Evolutionary conservation across 441 rosid species (phyloP), one percentile per base, ranked within the genome.

Genomic region (Adansonia madagascariensis): DNA sequence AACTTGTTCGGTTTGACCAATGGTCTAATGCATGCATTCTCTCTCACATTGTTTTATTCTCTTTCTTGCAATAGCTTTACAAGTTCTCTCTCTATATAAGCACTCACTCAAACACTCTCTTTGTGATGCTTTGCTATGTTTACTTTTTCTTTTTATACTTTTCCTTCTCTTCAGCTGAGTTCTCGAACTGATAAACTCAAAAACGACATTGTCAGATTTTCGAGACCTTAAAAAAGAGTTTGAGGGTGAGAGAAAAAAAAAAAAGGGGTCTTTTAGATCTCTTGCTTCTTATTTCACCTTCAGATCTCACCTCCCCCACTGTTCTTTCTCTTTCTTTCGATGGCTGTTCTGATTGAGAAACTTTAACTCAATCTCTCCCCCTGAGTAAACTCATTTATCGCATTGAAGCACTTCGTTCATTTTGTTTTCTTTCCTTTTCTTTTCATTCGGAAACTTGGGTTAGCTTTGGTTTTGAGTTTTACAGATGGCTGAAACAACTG

Each of bases 401-500:
- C 39, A 22, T 75, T 47, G 73, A 46, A 60, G 14, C 76, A 77
- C 72, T 77, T 75, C 55, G 24, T 14, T 64, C 67, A 35, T 35
- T 35, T 35, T 35, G 41, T 35, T 35, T 35, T 35, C 18, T 76
- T 62, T 63, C 27, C 70, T 53, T 70, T 11, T 11, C 8, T 49
- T 18, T 43, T 20, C 27, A 63, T 77, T 76, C 3, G 35, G 43
- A 52, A 65, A 61, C 17, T 57, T 62, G 77, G 74, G 24, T 18
- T 70, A 62, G 27, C 27, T 77, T 61, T 6, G 60, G 57, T 24
- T 72, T 56, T n/a, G 71, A 49, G 56, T 77, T 22, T 52, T n/a
- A 17, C 7, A 27, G 74, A 94, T 94, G 97, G 93, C 97, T 6
- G 98, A 91, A 69, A 63, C 89, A 4, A 67, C 90, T 43, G 92